Conservation (phyloP, 1,139 yeast species). For the Blastobotrys raffinosifermentans region DNA sequence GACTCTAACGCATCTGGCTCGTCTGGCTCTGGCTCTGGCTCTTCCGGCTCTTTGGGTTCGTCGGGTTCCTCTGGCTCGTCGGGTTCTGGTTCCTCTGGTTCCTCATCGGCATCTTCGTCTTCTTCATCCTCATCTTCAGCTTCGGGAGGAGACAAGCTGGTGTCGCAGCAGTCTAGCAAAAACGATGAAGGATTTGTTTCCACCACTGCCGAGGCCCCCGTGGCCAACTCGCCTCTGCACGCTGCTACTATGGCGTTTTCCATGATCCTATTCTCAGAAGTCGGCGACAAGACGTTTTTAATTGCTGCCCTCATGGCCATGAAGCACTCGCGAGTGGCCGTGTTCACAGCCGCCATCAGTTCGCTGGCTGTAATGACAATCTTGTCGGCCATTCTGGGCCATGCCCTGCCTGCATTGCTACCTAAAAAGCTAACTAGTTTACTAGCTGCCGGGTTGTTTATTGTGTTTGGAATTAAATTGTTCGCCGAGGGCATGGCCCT, state of each 20-base stretch:
- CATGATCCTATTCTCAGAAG: conserved; percentile 90
- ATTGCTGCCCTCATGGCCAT: conserved; percentile 98
- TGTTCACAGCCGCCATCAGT: conserved; percentile 81
- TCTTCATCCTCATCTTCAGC: neutral
- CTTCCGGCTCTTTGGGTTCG: conserved; percentile 1
- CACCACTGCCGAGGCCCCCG: neutral
- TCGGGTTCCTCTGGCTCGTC: neutral
- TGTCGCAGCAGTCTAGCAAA: neutral
- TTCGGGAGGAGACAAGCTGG: neutral
- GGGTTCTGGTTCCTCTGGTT: neutral
- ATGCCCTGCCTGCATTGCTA: conserved; percentile 76
- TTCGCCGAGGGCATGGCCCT: conserved; percentile 74
- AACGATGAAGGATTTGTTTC: neutral
- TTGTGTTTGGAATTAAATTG: conserved; percentile 76
- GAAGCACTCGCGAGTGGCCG: conserved; percentile 79
- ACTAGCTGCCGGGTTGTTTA: conserved; percentile 71
- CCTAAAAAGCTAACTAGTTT: conserved; percentile 77
- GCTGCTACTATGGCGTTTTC: conserved; percentile 34
- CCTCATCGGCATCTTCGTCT: neutral
- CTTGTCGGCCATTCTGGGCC: conserved; percentile 86
- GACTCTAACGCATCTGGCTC: neutral
- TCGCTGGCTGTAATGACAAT: conserved; percentile 88
- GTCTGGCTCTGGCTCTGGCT: conserved; percentile 1
- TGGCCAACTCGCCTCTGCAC: conserved; percentile 15
- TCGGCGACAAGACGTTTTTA: conserved; percentile 94